Conservation (phyloP, 345 rosid genomes). For the Atalantia buxifolia region DNA sequence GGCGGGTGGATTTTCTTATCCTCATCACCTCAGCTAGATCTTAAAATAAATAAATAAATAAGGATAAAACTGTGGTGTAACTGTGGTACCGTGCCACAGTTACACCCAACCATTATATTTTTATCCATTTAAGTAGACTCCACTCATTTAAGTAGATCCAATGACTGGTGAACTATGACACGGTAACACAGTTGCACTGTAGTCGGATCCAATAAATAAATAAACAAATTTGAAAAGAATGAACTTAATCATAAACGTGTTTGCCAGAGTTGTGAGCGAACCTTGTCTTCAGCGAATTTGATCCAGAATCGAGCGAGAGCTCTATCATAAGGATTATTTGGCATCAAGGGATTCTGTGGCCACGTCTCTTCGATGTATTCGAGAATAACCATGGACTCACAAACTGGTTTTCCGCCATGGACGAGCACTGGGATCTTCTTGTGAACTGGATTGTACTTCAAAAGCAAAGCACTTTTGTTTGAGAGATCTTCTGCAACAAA, state of each 20-base stretch:
- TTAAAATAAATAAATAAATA: too few relatives aligned
- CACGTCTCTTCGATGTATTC: neutral
- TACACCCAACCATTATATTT: too few relatives aligned
- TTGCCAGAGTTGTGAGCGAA: neutral
- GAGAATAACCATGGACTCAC: neutral
- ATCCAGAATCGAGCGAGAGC: neutral
- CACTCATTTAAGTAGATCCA: too few relatives aligned
- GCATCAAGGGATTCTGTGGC: neutral
- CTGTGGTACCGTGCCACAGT: too few relatives aligned
- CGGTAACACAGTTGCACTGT: too few relatives aligned
- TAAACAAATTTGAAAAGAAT: too few relatives aligned
- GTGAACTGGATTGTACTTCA: neutral
- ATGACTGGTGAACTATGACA: too few relatives aligned
- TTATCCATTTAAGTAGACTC: too few relatives aligned
- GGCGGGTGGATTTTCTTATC: too few relatives aligned
- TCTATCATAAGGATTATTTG: neutral
- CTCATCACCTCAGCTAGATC: too few relatives aligned
- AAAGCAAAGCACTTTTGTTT: neutral
- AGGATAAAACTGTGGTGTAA: too few relatives aligned
- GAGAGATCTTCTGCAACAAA: neutral
- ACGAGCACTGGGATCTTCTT: neutral
- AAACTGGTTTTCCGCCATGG: neutral
- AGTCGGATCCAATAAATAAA: too few relatives aligned
- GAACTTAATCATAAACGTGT: neutral
- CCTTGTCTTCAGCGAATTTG: neutral